phyloP scores from a whole-genome alignment of 1,139 yeast genomes.

The Suhomyces bolitotheri region DNA sequence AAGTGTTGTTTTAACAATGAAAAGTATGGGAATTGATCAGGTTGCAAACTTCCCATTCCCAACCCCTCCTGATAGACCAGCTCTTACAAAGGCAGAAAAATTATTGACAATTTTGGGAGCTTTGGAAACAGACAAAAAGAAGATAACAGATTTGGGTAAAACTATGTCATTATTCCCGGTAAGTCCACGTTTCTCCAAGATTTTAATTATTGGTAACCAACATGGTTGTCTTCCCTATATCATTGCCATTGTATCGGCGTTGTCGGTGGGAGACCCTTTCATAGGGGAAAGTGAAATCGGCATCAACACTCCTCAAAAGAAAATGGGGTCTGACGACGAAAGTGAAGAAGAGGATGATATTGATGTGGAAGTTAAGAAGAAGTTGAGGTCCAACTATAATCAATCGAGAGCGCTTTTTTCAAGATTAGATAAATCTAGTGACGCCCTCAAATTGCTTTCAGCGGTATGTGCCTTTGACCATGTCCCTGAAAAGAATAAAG shows the following conservation, averaged over 20 bases:
- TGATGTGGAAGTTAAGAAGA: constrained; percentile 42
- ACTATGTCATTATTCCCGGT: constrained; percentile 91
- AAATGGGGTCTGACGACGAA: constrained; percentile 30
- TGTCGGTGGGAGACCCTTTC: constrained; percentile 94
- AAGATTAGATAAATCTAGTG: constrained; percentile 69
- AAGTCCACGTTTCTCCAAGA: constrained; percentile 90
- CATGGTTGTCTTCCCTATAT: constrained; percentile 81
- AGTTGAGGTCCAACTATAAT: constrained; percentile 49
- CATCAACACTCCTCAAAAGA: constrained; percentile 27
- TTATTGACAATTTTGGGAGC: constrained; percentile 80
- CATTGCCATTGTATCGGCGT: constrained; percentile 86
- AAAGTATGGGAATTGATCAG: constrained; percentile 93
- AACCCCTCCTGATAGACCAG: constrained; percentile 75
- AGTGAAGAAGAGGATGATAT: constrained; percentile 27
- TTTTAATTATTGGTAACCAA: constrained; percentile 86
- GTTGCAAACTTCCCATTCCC: constrained; percentile 95
- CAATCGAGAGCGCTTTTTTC: constrained; percentile 62
- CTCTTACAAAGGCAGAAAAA: constrained; percentile 66
- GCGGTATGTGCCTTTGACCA: constrained; percentile 91
- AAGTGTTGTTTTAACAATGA: constrained; percentile 91
- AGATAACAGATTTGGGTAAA: constrained; percentile 74
- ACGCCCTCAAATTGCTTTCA: constrained; percentile 71
- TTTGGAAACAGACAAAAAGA: constrained; percentile 48
- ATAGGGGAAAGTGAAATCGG: constrained; percentile 73
- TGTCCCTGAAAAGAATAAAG: constrained; percentile 49